Evolutionary conservation across 768 basidiomycete genomes (phyloP), one percentile per base, ranked within the genome.

Genomic region (Termitomyces eurrhizus): DNA sequence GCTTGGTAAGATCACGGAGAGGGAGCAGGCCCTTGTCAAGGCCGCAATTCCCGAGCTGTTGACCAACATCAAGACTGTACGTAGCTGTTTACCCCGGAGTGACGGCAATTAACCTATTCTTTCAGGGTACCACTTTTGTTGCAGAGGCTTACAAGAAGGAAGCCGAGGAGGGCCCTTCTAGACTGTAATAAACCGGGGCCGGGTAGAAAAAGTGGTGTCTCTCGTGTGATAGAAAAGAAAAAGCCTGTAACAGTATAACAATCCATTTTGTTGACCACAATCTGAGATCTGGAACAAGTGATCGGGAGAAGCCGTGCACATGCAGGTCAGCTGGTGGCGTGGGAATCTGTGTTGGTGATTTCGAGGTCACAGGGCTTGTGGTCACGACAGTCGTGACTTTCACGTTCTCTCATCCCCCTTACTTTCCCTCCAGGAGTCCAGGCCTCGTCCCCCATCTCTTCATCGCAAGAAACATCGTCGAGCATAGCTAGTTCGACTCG

Each of bases 1-100:
- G n/a, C 81, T 98, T 45, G 96, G 95, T 4, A 78, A 79, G 52
- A 75, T 95, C 68, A 85, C 87, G 2, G 79, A 80, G 1, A 83
- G 77, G 56, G 96, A 99, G 81, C 73, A 85, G 67, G 75, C 68
- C n/a, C 87, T 98, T 58, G 72, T 99, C 71, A 76, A 83, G 65
- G 89, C 88, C 66, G 92, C 91, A 44, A 70, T 98, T 58, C 88
- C 90, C 13, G 95, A 98, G 72, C 81, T 96, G 37, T 67, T 70
- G 53, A 78, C 69, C 56, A 94, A 87, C 77, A 94, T 96, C 67
- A 74, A 83, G 54, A 90, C 83, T 66, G 89, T 88, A 61, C 48
- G 80, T 75, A 42, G 42, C 14, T 46, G 50, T 51, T 39, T n/a
- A 24, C 13, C 44, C 51, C 29, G 8, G 56, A 18, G 11, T 36